Conservation (phyloP, 2,329 filamentous ascomycete species). For the Cladosporium austrohemisphaericum region DNA sequence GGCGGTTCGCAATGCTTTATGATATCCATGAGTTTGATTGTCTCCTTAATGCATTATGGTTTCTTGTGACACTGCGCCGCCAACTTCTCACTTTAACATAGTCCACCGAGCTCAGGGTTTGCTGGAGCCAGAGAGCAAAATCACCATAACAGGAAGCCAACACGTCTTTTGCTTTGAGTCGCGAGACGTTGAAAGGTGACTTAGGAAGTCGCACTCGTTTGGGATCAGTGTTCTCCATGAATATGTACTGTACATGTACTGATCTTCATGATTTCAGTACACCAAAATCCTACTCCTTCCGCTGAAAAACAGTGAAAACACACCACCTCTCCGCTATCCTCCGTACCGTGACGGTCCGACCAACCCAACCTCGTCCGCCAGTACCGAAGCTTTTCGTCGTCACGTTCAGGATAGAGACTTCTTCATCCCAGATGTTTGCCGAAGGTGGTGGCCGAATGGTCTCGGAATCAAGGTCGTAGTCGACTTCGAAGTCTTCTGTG, state of each 20-base stretch:
- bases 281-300: neutral
- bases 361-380: conserved; percentile 44
- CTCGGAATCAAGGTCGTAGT: neutral
- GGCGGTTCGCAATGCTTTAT: conserved; percentile 7
- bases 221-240: no score
- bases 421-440: conserved; percentile 41
- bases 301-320: conserved; percentile 21
- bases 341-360: conserved; percentile 43
- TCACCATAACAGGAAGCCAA: no score
- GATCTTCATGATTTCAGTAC: no score
- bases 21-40: conserved; percentile 5
- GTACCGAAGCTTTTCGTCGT: conserved; percentile 40
- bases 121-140: no score
- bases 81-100: no score
- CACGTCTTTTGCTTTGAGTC: no score
- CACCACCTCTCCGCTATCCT: conserved; percentile 46
- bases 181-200: no score
- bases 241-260: no score
- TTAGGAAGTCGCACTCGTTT: no score
- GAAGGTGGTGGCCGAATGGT: neutral
- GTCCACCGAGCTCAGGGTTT: neutral
- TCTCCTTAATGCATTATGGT: neutral
- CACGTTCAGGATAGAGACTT: conserved; percentile 47
- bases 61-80: no score
- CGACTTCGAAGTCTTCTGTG: neutral